Base-by-base conservation (phyloP, 306 rosid species). In the Hippophae gyantsensis region DNA sequence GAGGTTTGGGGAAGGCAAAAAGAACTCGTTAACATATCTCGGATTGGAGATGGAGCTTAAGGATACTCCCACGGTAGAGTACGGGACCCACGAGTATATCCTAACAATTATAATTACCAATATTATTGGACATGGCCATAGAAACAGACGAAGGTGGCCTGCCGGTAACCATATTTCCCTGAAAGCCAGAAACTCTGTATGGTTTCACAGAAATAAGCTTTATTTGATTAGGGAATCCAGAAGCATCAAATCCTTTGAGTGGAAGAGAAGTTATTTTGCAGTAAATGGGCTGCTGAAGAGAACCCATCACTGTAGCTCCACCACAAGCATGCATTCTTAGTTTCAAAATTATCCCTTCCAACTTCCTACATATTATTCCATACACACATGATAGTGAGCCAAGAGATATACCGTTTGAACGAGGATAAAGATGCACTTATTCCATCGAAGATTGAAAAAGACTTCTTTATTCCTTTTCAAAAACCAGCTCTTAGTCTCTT, bases 271-370 rank as follows among this genome's bases (percentile, higher is more conserved):
- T 57, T 55, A 78, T 74, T 63, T 79, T 85, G 26, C 45, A 71
- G 79, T 80, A 81, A 63, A 69, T 60, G 42, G 79, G 68, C 71
- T 81, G 23, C 23, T 85, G 90, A 63, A 81, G 50, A 50, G 84
- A 77, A 62, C 89, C 86, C 89, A 75, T 81, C 73, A 79, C 53
- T 9, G 85, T 74, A 64, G 71, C 69, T 67, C 86, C 81, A 61
- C 71, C 32, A 41, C 73, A 68, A 18, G 84, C 77, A 58, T 84
- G 88, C 95, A 86, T 86, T 71, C 50, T 77, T 13, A 52, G 63
- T 55, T 64, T 63, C 50, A 26, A 60, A 2, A 27, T 54, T 44
- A 43, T 38, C 1, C 43, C 11, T 38, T 43, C 41, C 50, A 61
- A 48, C 0, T 62, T 47, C n/a, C 67, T 59, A 51, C 54, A 53